phyloP scores from a whole-genome alignment of 169 alveolate species.

The Neospora caninum region DNA sequence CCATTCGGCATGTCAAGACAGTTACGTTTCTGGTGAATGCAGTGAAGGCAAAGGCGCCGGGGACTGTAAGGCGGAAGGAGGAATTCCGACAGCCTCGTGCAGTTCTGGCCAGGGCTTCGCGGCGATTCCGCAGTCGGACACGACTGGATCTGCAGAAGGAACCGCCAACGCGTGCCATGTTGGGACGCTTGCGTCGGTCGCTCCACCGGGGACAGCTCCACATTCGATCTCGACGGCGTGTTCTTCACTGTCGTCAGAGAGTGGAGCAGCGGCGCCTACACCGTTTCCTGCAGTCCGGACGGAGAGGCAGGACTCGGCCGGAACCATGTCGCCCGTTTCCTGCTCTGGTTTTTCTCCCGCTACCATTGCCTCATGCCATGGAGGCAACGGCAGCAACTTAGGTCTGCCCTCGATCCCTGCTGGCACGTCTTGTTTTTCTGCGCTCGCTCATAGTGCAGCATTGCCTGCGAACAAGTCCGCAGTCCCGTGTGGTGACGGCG shows the following conservation, averaged over 20 bases:
- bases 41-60: too few relatives aligned
- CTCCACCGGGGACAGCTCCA: not conserved
- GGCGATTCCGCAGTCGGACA: not conserved
- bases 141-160: not conserved
- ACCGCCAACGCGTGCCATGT: not conserved
- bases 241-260: conserved; percentile 13
- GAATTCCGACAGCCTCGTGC: not conserved
- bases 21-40: not conserved
- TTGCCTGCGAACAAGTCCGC: not conserved
- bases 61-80: not conserved
- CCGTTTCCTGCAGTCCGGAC: not conserved
- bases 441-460: not conserved
- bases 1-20: not conserved
- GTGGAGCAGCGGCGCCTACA: not conserved
- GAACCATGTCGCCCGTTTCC: not conserved
- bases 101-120: not conserved
- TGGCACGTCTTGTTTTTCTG: not conserved
- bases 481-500: not conserved
- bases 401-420: not conserved
- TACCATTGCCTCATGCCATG: not conserved
- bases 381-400: not conserved
- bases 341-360: not conserved
- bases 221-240: not conserved
- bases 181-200: not conserved
- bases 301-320: not conserved